Percentiles rank a stretch among this genome's conserved stretches.
Evolutionary conservation across 1,284 basidiomycete genomes (phyloP).

Genomic region (Rhodotorula mucilaginosa): DNA sequence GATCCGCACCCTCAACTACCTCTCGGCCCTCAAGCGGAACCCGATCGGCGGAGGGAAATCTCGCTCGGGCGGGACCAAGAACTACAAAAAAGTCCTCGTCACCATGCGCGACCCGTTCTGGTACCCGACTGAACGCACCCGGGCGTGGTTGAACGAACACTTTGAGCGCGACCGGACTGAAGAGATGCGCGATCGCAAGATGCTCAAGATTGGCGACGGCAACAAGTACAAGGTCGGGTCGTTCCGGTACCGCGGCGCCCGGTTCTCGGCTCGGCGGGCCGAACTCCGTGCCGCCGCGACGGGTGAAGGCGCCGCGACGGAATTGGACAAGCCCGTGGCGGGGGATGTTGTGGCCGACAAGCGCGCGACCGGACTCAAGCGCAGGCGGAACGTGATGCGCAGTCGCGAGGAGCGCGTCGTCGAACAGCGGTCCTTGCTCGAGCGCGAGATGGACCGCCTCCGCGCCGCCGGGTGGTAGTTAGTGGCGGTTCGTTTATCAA

Average conservation of each 20-base stretch:
- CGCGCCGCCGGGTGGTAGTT: constrained; percentile 30
- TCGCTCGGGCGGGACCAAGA: constrained; percentile 37
- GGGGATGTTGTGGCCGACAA: constrained; percentile 23
- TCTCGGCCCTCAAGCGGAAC: constrained; percentile 41
- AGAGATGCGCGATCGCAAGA: constrained; percentile 39
- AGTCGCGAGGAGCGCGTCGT: constrained; percentile 25
- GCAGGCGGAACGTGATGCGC: constrained; percentile 35
- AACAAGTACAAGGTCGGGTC: constrained; percentile 32
- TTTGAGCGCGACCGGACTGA: constrained; percentile 43
- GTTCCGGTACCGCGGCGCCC: constrained; percentile 36
- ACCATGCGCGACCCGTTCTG: constrained; percentile 44
- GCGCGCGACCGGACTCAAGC: constrained; percentile 31
- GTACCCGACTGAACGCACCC: constrained; percentile 41
- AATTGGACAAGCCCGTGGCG: constrained; percentile 11
- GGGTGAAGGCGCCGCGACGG: constrained; percentile 27
- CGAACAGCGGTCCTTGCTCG: constrained; percentile 20
- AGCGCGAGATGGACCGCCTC: constrained; percentile 36
- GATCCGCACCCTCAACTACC: constrained; percentile 45
- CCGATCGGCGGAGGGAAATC: constrained; percentile 38
- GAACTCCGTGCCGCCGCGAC: constrained; percentile 19
- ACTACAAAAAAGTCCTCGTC: constrained; percentile 44
- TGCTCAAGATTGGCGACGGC: constrained; percentile 42
- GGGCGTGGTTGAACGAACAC: constrained; percentile 44
- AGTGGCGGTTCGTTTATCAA: neutral
- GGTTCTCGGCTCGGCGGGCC: constrained; percentile 1